Base-by-base conservation (phyloP, 139 green algal genomes). In the Coccomyxa sp. region DNA sequence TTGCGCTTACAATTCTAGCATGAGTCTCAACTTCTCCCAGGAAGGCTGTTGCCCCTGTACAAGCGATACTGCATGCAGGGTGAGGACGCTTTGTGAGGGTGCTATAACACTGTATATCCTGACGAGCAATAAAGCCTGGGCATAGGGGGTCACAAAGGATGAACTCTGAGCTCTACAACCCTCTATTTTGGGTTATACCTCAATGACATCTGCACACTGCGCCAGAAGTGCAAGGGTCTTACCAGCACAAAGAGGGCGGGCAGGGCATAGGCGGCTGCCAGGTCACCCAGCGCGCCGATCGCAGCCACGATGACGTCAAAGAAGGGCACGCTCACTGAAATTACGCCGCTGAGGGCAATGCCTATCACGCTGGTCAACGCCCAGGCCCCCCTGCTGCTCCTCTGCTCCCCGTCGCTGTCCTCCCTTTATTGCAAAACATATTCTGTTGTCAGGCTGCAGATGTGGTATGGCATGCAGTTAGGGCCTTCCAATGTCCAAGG, bases 271-370 rank as follows among this genome's bases (percentile, higher is more conserved):
- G 82, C 29, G 12, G 80, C 77, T 24, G 78, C 74, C n/a, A 89
- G 41, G 68, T 88, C 83, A 0, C 85, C 85, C 6, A 88, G 36
- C 0, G 78, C 74, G 9, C 81, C 83, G 40, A 89, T 89, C 0
- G 88, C 10, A 1, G 82, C 85, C 64, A 87, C 79, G n/a, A 87
- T 78, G 10, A 82, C 83, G 10, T 68, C 73, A 58, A 89, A 89
- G 33, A 81, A 82, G 0, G 85, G 85, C 27, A 88, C 41, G 0
- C 74, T 58, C 55, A 79, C 84, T 0, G 82, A 69, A 31, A 88
- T 71, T 7, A 69, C 24, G 18, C 70, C 76, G n/a, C 41, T 71
- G 29, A 85, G 55, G 0, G 55, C 35, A 14, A 86, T 76, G 36
- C 81, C 82, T 24, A 76, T 22, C 0, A 79, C 4, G 12, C 79